Evolutionary conservation across 2,329 filamentous ascomycete species (phyloP), one percentile per base, ranked within the genome.

Genomic region (Teratosphaeria nubilosa): DNA sequence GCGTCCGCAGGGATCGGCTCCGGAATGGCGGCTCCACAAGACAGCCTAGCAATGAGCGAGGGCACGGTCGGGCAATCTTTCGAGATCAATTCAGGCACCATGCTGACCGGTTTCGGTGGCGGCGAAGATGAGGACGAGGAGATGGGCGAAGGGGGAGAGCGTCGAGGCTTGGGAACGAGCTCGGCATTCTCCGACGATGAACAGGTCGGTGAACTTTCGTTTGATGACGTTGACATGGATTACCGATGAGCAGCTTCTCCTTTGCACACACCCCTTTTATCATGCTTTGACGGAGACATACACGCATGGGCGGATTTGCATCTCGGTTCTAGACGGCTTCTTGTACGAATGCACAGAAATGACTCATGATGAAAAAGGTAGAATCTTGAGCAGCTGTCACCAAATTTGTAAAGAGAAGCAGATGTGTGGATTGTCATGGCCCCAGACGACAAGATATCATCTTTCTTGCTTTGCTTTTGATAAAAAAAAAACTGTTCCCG

Each of bases 41-140:
- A 73, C 57, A 66, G 60, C 53, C 58, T 72, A 53, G 70, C 71
- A 1, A 57, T 72, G 61, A 63, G 64, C 34, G 71, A 72, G 55
- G 67, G 68, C 27, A 69, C 65, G 2, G 69, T 69, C 5, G 69
- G 68, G 10, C 66, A 69, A 56, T 63, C 62, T 22, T 72, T 71
- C 55, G 69, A 71, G 59, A 68, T 70, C 62, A 69, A 70, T 59
- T 63, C 62, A 34, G 69, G 69, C 25, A 66, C 64, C 11, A 69
- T 72, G 66, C 77, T 96, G 60, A 82, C 94, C 30, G 92, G 91
- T 56, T 97, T 97, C 74, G 91, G 90, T 69, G 95, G 91, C 75
- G 96, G 91, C 68, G 91, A 96, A 66, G 92, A 96, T 73, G 94
- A 97, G 64, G 94, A 97, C 63, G 92, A 96, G 62, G 88, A 90